Evolutionary conservation across 768 basidiomycete genomes (phyloP).

Genomic region (Calocera cornea): DNA sequence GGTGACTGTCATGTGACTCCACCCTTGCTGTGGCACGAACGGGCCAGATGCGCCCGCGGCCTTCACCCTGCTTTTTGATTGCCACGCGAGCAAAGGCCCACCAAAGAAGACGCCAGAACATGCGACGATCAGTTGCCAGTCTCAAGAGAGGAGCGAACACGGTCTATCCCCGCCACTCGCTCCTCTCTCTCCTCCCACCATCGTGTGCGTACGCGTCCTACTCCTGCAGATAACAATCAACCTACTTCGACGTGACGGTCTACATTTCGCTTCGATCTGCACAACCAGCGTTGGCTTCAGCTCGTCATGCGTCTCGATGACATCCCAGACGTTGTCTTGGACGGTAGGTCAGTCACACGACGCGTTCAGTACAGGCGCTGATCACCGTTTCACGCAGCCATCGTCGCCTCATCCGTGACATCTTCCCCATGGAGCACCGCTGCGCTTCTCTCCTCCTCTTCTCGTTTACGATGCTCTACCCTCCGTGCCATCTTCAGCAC

Average conservation of each 20-base stretch:
- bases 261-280: too few relatives aligned
- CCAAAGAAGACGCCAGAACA: background rate
- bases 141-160: background rate
- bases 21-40: too few relatives aligned
- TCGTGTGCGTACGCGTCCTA: background rate
- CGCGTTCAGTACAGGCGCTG: background rate
- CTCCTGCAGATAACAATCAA: background rate
- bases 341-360: background rate
- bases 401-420: background rate
- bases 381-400: background rate
- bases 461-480: constrained; percentile 16
- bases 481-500: constrained; percentile 23
- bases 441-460: constrained; percentile 15
- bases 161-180: background rate
- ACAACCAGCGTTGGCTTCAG: background rate
- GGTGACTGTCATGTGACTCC: too few relatives aligned
- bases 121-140: background rate
- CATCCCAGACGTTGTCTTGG: background rate
- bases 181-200: background rate
- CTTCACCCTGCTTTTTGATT: too few relatives aligned
- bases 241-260: background rate
- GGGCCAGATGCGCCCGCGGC: too few relatives aligned
- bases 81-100: too few relatives aligned
- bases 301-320: background rate
- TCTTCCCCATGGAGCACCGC: background rate